A percentile compares a stretch with the other conserved stretches of the same genome.
Evolutionary conservation across 257 asterid species (phyloP).

Genomic region (Nicotiana tabacum): DNA sequence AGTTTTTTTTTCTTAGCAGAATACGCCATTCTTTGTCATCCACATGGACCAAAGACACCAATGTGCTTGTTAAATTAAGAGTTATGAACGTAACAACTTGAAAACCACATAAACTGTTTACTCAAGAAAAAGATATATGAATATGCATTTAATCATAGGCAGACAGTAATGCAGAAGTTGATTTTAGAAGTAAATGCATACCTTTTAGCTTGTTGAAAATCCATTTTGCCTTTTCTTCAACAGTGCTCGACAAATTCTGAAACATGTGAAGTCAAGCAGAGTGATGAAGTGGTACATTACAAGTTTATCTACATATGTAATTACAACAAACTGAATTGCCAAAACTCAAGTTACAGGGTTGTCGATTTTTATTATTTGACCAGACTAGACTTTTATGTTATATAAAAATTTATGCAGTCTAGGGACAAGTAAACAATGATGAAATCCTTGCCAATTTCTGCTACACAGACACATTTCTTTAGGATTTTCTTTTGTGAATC

Average conservation of each 20-base stretch:
- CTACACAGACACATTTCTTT: not conserved
- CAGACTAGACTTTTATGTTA: not conserved
- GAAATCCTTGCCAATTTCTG: not conserved
- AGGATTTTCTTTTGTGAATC: not conserved
- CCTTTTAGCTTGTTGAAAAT: conserved; percentile 97
- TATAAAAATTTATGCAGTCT: not conserved
- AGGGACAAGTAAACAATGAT: not conserved
- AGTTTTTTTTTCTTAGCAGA: not conserved
- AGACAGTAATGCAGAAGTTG: not conserved
- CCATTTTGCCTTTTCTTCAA: conserved; percentile 98
- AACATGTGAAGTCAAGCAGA: conserved; percentile 12
- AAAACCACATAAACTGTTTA: not conserved
- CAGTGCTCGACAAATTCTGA: conserved; percentile 75
- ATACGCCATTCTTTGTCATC: not conserved
- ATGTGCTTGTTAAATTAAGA: not conserved
- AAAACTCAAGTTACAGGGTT: not conserved
- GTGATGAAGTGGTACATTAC: not conserved
- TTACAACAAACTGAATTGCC: not conserved
- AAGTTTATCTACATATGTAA: conserved; percentile 1
- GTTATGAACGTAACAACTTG: not conserved
- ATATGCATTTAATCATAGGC: not conserved
- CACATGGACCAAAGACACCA: not conserved
- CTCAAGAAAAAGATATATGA: not conserved
- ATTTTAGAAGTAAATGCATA: conserved; percentile 13
- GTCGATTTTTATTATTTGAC: not conserved